These are phyloP conservation scores for Yamadazyma sp. DNA, from an alignment of 1,139 yeast genomes.

Conservation along the genomic window DNA sequence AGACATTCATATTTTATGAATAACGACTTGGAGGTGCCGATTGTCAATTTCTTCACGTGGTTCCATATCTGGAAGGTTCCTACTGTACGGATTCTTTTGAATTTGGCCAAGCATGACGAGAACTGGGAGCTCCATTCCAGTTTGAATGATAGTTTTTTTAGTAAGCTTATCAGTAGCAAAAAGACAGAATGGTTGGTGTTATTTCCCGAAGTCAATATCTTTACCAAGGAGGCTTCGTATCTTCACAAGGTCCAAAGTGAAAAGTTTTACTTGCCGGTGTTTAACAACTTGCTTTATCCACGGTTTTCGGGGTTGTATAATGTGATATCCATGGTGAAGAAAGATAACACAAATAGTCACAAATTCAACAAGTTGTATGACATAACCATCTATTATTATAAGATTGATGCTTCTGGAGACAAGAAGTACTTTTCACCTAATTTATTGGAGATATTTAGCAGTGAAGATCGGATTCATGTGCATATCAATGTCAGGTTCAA, in stretches of 20 bases:
- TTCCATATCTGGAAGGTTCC: constrained; percentile 59
- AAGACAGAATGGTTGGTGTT: constrained; percentile 55
- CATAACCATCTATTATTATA: constrained; percentile 46
- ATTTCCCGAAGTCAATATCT: constrained; percentile 75
- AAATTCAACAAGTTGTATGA: constrained; percentile 50
- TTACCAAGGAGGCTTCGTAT: constrained; percentile 44
- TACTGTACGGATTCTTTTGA: constrained; percentile 36
- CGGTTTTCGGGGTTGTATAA: constrained; percentile 55
- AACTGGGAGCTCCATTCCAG: constrained; percentile 57
- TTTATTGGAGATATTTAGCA: constrained; percentile 53
- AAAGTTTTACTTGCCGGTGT: constrained; percentile 51
- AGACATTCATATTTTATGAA: constrained; percentile 17
- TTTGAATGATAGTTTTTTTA: constrained; percentile 25
- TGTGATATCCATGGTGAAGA: constrained; percentile 46
- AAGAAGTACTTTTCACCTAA: constrained; percentile 41
- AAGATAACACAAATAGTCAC: constrained; percentile 16
- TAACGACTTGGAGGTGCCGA: constrained; percentile 29
- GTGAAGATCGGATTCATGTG: constrained; percentile 17
- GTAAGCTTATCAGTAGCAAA: constrained; percentile 24
- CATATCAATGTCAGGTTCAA: constrained; percentile 15
- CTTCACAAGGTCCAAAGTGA: constrained; percentile 53
- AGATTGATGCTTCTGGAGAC: constrained; percentile 17
- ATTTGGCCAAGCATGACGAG: constrained; percentile 54
- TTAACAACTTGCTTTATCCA: constrained; percentile 62
- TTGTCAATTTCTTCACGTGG: constrained; percentile 61